Evolutionary conservation across 495 filamentous ascomycete species (phyloP), one percentile per base, ranked within the genome.

Genomic region (Penicillium robsamsonii): DNA sequence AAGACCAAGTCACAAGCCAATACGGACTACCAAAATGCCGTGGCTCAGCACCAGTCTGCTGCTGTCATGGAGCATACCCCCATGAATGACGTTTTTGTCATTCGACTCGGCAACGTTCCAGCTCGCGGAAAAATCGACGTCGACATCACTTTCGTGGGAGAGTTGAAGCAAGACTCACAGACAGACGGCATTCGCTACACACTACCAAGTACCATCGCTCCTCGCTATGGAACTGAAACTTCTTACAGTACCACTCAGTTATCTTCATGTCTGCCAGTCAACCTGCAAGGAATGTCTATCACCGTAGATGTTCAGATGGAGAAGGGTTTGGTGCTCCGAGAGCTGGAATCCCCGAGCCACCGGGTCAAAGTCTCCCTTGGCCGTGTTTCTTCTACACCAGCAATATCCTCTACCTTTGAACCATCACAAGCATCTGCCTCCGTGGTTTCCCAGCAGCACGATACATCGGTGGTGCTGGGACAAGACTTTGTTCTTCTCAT

Each of bases 341-440:
- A 71, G 38, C 65, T 90, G 22, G 81, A 82, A 56, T 87, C 83
- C 0, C 85, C 86, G 1, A 83, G 77, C n/a, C 88, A 90, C 59
- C 83, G 83, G 4, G 84, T 90, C 50, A 72, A 82, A 1, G 78
- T 89, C 6, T 76, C 76, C 0, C 71, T 89, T 33, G 88, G 86
- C 8, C 80, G 75, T 22, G 78, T 75, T 5, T 85, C 84, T 8
- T 62, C 65, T 3, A 68, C 72, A 1, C 51, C 72, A 4, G 59
- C 62, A 4, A 22, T 31, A 1, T 12, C 29, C 2, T 67, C 71
- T 29, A 65, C 71, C 15, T 82, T 83, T 58, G 76, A 73, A 9
- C 72, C 84, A 9, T 69, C 72, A 27, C 79, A 77, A 60, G 85
- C 84, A 0, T 87, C 82, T 29, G 87, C 85, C 13, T 86, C 77